These are phyloP conservation scores for Lachnellula arida DNA, from an alignment of 2,329 filamentous ascomycete genomes.

Conservation along the genomic window DNA sequence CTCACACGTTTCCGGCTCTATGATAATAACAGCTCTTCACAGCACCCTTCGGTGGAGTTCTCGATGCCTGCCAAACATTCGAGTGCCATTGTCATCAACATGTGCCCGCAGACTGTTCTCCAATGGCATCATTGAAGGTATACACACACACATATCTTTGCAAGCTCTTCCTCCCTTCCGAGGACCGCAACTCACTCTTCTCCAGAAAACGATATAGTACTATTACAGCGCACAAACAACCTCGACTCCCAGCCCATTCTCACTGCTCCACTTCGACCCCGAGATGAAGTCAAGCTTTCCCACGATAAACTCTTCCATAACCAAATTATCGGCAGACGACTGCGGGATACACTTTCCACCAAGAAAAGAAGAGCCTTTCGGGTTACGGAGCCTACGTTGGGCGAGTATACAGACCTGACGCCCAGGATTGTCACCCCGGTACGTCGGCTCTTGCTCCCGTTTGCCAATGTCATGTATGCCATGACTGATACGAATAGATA, in stretches of 20 bases:
- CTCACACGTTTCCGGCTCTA: no score
- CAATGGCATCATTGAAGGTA: slow-evolving; percentile 20
- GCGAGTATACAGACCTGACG: slow-evolving; percentile 66
- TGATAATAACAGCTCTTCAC: background rate
- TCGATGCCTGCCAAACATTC: background rate
- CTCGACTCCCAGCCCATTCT: slow-evolving; percentile 28
- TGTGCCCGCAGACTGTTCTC: slow-evolving; percentile 7
- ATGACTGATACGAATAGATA: slow-evolving; percentile 43
- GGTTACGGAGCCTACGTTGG: slow-evolving; percentile 61
- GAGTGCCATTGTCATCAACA: background rate
- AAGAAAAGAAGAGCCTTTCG: slow-evolving; percentile 23
- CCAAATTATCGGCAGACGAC: slow-evolving; percentile 28
- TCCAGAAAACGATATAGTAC: slow-evolving; percentile 30
- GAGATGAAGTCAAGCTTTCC: slow-evolving; percentile 32
- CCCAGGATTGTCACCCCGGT: slow-evolving; percentile 72
- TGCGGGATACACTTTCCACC: slow-evolving; percentile 18
- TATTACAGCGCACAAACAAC: slow-evolving; percentile 21
- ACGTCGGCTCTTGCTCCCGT: slow-evolving; percentile 16
- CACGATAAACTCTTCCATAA: slow-evolving; percentile 35
- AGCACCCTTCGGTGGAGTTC: background rate
- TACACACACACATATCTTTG: background rate
- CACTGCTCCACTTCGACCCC: slow-evolving; percentile 37
- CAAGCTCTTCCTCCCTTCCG: background rate
- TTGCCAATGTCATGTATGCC: no score
- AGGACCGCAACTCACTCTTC: background rate